Evolutionary conservation across 2,329 filamentous ascomycete species (phyloP), one percentile per base, ranked within the genome.

Genomic region (Calonectria crousiana): DNA sequence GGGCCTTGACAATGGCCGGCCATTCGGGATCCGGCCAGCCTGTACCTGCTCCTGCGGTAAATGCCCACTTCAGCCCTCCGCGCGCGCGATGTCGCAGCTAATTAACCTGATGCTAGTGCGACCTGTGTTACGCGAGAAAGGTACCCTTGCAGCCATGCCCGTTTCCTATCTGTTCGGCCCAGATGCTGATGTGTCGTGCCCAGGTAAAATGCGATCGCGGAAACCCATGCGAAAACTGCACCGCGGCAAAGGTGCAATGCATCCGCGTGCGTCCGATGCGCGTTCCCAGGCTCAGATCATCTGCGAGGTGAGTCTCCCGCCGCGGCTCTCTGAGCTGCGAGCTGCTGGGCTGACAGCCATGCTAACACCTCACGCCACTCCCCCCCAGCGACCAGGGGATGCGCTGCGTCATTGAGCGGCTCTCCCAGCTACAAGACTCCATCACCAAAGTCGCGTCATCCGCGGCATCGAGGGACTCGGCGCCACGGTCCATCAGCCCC

Each of bases 41-140:
- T 41, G 2, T 14, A 11, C 6, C 44, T n/a, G 44, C 44, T n/a
- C 44, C 56, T 30, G 56, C 56, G 9, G 56, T 62, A 34, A 34
- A 62, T 38, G 56, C 34, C 34, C 34, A 10, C 56, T 38, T 23
- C 20, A 11, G n/a, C 13, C 32, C 18, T 6, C 32, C 53, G 18
- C 23, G n/a, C 32, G 26, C 23, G 38, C 34, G 3, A 62, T 44
- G 2, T 11, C 23, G 23, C 14, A 11, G 20, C 34, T 62, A 18
- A 60, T 30, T 60, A 6, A 60, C 5, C 20, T 6, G n/a, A 41
- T 41, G 32, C 10, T n/a, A 62, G 56, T 62, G 56, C 9, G 56
- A 62, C 56, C 36, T 41, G 56, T 62, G 56, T 23, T 41, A 62
- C 18, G n/a, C 56, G 18, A 62, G 56, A 62, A 62, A 62, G 56